Base-by-base conservation (phyloP, 768 basidiomycete species). In the Mycena kentingensis region DNA sequence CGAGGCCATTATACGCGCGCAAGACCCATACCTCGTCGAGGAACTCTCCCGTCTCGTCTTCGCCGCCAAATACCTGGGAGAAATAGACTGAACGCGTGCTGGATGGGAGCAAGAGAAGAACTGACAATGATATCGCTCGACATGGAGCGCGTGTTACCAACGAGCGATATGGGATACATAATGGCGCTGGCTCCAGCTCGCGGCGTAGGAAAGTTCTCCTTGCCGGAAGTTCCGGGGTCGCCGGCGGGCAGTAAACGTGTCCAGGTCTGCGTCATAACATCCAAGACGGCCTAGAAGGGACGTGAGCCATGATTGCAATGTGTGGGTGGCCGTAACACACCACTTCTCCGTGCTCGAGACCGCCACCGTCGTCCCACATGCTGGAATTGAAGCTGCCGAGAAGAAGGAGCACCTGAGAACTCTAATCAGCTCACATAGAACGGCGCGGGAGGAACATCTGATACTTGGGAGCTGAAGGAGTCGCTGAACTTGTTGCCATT, bases 11-110 rank as follows among this genome's bases (percentile, higher is more conserved):
- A 67, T 91, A 92, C 4, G 87, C 80, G 47, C 90, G 75, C 54
- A 93, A 74, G 7, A 93, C 65, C 90, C 90, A 93, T 11, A 93
- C 63, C 50, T 93, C 90, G 34, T 82, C 78, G 3, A 90, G 73
- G 63, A 88, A 84, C 22, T 73, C 80, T 13, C 90, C 90, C 49
- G 71, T 65, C 37, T 74, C 72, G 64, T 90, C 88, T 59, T 79
- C 78, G 34, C 90, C 90, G 28, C 90, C 90, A 57, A 90, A 93
- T 10, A 92, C 67, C 78, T 79, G 25, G 5, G 54, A 24, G 13
- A 54, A 16, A 24, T n/a, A n/a, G n/a, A n/a, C n/a, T n/a, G n/a
- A n/a, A n/a, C n/a, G n/a, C n/a, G n/a, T n/a, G n/a, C n/a, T n/a
- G n/a, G n/a, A 55, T 48, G 35, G 45, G 16, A 19, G 36, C 35